phyloP scores from a whole-genome alignment of 108 stramenopile species.

The Nannochloropsis gaditana region DNA sequence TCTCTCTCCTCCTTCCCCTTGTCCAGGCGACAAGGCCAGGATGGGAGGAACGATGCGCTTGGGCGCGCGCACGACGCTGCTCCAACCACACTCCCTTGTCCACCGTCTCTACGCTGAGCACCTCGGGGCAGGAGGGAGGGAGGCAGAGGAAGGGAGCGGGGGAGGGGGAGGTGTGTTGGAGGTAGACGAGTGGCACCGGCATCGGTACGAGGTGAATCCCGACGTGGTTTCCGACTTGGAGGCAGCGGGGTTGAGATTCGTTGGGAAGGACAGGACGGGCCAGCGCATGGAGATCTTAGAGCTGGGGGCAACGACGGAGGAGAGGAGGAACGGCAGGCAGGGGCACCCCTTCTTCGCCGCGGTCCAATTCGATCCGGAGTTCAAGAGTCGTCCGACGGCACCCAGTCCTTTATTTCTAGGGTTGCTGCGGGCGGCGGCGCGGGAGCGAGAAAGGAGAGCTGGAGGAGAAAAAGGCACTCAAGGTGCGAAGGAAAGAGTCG shows the following conservation, averaged over 20 bases:
- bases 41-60: conserved; percentile 99
- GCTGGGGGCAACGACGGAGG: conserved; percentile 39
- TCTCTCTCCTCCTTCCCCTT: conserved; percentile 21
- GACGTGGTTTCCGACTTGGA: conserved; percentile 76
- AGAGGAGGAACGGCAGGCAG: not conserved
- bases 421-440: conserved; percentile 67
- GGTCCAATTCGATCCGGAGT: conserved; percentile 98
- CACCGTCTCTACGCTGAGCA: conserved; percentile 65
- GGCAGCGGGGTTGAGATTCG: conserved; percentile 81
- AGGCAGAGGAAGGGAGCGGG: not conserved
- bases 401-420: conserved; percentile 95
- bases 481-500: too few relatives aligned
- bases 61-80: conserved; percentile 71
- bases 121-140: not conserved
- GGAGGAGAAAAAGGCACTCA: not conserved
- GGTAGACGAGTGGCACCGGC: conserved; percentile 89
- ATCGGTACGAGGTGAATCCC: conserved; percentile 99
- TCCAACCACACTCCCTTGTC: conserved; percentile 33
- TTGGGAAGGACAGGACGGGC: conserved; percentile 57
- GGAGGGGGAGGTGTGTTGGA: conserved; percentile 32
- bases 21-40: conserved; percentile 34
- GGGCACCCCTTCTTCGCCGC: conserved; percentile 57
- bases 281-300: conserved; percentile 66
- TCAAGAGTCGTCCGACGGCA: conserved; percentile 83
- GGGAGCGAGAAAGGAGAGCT: conserved; percentile 29